Base-by-base conservation (phyloP, 2,329 filamentous ascomycete species). In the Helicocarpus griseus region DNA sequence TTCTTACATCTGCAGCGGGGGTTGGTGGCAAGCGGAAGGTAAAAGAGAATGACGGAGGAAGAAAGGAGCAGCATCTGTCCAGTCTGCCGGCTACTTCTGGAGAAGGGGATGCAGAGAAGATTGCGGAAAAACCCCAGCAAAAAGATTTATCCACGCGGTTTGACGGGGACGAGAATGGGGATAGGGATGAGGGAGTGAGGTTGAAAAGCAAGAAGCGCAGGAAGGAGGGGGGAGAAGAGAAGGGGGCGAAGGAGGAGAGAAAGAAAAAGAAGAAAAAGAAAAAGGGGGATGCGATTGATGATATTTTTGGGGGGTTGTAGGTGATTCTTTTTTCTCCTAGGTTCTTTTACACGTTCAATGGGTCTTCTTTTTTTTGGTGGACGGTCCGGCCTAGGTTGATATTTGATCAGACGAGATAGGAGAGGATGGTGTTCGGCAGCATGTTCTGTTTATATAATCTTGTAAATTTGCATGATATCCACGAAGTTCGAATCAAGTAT, bases 241-340 rank as follows among this genome's bases (percentile, higher is more conserved):
- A 56, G 53, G 26, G 48, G 45, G 28, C 50, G 31, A 66, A 62
- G 39, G 59, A 55, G 38, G 65, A 71, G 73, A 47, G 54, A 51
- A 73, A 69, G 54, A 80, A 75, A 62, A 82, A 78, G 66, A 81
- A 78, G 59, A 77, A 75, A 60, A 77, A 75, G 51, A 78, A 73
- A 57, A 77, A 73, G 35, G 72, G 73, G 5, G 81, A 89, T 63
- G 84, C 80, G 39, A 86, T 91, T 51, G 86, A 89, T 55, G 82
- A 83, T 61, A 67, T 91, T 22, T 93, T 93, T 39, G 55, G 55
- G 13, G 54, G 31, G 5, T 53, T 57, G 35, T 53, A 33, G 29
- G 31, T n/a, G 14, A 19, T 7, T 31, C 19, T 29, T 19, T 7
- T 13, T 26, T 35, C 29, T 19, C 35, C 29, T 29, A 24, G 11